Evolutionary conservation across 179 eudicot genomes (phyloP), one percentile per base, ranked within the genome.

Genomic region (Patellifolia procumbens): DNA sequence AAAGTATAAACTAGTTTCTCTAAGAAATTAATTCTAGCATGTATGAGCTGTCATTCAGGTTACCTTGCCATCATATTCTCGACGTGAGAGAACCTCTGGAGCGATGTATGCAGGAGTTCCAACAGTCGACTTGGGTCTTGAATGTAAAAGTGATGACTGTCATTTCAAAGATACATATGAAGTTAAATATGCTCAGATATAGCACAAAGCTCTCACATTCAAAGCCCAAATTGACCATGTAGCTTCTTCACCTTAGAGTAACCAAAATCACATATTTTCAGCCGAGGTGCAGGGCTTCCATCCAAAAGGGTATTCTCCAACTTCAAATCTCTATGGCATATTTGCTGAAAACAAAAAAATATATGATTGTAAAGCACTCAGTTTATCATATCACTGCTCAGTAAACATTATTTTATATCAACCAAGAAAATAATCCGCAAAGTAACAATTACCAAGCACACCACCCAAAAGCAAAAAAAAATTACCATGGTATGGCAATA

Each of bases 51-150:
- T 1, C 29, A 73, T 24, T 67, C 24, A 34, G n/a, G 64, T 75
- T 55, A 88, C 97, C 87, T 91, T 91, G 76, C 97, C 97, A 78
- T 91, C 94, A 74, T 91, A 91, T 70, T 91, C 97, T 67, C 87
- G 85, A 8, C 94, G 83, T 11, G 89, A 86, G 22, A 91, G 88
- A 75, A 91, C 92, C 76, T 91, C 97, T 0, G 97, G 97, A 61
- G 97, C 97, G 69, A 91, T 91, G 69, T 91, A 91, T 35, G 97
- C 93, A 35, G 97, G 97, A 35, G 97, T 91, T 43, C 97, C 97
- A 15, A 91, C 97, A 3, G 97, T 91, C 10, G 97, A 91, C 75
- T 91, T 91, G 26, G 97, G 97, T 78, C 88, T 90, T 74, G 97
- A 91, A 72, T 91, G 97, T 78, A 91, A 80, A 82, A 72, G 76